These are phyloP conservation scores for Fusarium pseudoanthophilum DNA, from an alignment of 2,329 filamentous ascomycete species.

Conservation along the genomic window DNA sequence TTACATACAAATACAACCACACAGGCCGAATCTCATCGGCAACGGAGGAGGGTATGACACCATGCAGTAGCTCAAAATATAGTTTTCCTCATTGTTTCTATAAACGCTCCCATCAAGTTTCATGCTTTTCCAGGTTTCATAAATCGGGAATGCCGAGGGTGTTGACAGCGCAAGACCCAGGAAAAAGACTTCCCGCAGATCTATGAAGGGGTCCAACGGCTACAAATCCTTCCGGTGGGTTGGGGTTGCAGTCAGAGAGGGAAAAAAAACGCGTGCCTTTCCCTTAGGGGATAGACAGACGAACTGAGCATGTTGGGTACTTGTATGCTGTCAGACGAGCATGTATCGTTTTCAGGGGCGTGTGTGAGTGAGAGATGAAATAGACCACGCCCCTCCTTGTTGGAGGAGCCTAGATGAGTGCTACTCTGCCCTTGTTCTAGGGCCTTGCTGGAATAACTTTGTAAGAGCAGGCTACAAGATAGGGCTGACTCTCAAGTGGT, in stretches of 20 bases:
- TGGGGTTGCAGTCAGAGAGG: slow-evolving; percentile 35
- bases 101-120: slow-evolving; percentile 3
- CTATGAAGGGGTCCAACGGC: background rate
- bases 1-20: background rate
- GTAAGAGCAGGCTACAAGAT: background rate
- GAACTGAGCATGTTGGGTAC: slow-evolving; percentile 22
- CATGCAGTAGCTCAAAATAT: background rate
- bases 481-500: slow-evolving; percentile 24
- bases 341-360: slow-evolving; percentile 27
- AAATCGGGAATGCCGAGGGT: slow-evolving; percentile 20
- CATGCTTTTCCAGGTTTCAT: slow-evolving; percentile 8
- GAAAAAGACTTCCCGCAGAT: background rate
- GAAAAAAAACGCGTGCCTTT: background rate
- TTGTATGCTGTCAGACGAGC: slow-evolving; percentile 30
- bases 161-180: background rate
- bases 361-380: background rate
- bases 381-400: slow-evolving; percentile 15
- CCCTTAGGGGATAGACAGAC: background rate
- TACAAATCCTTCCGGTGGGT: slow-evolving; percentile 32
- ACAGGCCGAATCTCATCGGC: background rate
- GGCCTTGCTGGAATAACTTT: slow-evolving; percentile 23
- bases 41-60: background rate
- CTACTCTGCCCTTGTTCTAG: slow-evolving; percentile 31
- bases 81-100: background rate
- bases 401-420: background rate